Evolutionary conservation across 2,329 filamentous ascomycete species (phyloP).

Genomic region (Thelonectria blattea): DNA sequence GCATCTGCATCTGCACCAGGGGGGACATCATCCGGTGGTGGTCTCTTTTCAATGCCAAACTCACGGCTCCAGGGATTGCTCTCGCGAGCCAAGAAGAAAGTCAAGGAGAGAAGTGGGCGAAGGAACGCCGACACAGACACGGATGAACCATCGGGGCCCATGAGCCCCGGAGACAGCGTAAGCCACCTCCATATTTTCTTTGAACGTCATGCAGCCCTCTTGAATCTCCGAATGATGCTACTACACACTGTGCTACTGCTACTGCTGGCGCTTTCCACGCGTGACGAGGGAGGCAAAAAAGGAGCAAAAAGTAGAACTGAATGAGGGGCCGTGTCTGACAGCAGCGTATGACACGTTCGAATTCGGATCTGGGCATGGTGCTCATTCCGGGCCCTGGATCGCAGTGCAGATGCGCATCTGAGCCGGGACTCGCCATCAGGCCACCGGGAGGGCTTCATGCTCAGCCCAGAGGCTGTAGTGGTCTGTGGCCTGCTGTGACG

Average conservation of each 20-base stretch:
- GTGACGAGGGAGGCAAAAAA: neutral
- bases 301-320: neutral
- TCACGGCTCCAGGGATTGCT: slow-evolving; percentile 31
- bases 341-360: slow-evolving; percentile 15
- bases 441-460: slow-evolving; percentile 24
- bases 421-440: slow-evolving; percentile 27
- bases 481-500: slow-evolving; percentile 5
- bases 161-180: slow-evolving; percentile 29
- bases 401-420: slow-evolving; percentile 7
- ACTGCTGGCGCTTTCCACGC: neutral
- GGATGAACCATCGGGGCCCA: slow-evolving; percentile 8
- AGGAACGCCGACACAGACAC: slow-evolving; percentile 7
- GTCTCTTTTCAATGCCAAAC: slow-evolving; percentile 31
- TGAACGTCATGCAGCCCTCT: neutral
- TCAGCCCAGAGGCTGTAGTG: slow-evolving; percentile 23
- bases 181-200: slow-evolving; percentile 18
- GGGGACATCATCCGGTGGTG: neutral
- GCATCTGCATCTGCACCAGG: slow-evolving; percentile 6
- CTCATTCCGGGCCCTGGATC: neutral
- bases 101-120: slow-evolving; percentile 28
- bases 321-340: slow-evolving; percentile 6
- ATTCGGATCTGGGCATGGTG: slow-evolving; percentile 3
- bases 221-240: neutral
- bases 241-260: too few species aligned
- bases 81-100: slow-evolving; percentile 32